Conservation (phyloP, 495 filamentous ascomycete species). For the Lasiosphaeriaceae sp. region DNA sequence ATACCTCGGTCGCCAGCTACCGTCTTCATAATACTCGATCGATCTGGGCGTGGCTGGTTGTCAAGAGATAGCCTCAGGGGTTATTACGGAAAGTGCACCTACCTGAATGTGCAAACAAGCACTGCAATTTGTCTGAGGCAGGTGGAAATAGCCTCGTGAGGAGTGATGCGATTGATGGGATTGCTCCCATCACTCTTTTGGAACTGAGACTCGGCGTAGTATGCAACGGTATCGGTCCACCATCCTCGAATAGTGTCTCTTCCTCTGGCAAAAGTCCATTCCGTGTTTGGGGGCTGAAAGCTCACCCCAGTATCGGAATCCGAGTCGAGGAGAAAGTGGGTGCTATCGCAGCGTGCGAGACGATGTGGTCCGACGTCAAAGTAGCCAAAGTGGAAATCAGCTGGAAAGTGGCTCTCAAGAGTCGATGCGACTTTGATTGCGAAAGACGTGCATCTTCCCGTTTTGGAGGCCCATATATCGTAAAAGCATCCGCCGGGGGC, state of each 20-base stretch:
- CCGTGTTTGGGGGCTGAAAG: neutral
- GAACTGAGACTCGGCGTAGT: neutral
- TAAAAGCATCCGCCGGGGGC: neutral
- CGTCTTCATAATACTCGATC: neutral
- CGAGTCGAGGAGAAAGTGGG: neutral
- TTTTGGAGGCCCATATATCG: neutral
- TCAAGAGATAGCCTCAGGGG: too few species aligned
- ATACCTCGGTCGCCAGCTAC: neutral
- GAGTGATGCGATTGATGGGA: neutral
- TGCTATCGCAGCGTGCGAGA: neutral
- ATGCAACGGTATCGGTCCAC: too few species aligned
- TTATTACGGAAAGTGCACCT: neutral
- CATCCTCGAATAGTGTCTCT: neutral
- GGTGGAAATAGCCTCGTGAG: neutral
- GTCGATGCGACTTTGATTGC: neutral
- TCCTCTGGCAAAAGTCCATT: neutral
- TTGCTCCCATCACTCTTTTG: too few species aligned
- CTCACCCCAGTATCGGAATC: neutral
- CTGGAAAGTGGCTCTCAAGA: neutral
- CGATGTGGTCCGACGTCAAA: neutral
- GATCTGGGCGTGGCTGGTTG: neutral
- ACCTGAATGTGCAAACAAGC: neutral
- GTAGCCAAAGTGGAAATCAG: neutral
- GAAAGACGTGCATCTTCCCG: constrained; percentile 1
- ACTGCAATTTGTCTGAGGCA: neutral